These are phyloP conservation scores for Aspergillus sergii DNA, from an alignment of 2,329 filamentous ascomycete genomes.

Conservation along the genomic window DNA sequence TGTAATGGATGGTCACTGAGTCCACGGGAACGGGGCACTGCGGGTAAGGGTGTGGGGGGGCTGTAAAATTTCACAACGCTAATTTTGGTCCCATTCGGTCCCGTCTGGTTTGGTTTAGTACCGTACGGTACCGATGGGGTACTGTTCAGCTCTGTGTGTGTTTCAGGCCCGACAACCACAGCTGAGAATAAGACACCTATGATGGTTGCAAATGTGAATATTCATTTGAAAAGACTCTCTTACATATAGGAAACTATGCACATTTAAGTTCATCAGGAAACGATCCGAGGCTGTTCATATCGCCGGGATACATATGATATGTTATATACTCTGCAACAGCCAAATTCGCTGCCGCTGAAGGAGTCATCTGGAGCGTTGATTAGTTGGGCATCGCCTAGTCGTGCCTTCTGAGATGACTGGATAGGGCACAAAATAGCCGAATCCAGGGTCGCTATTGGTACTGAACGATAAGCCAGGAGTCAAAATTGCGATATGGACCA, in stretches of 20 bases:
- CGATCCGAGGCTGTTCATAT: not conserved
- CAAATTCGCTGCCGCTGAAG: not conserved
- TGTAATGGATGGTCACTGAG: constrained; percentile 2
- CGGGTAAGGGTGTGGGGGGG: not conserved
- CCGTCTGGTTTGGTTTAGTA: constrained; percentile 1
- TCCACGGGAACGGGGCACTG: not conserved
- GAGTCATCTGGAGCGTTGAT: not conserved
- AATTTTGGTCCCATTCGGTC: not conserved
- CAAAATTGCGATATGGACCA: not conserved
- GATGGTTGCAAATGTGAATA: not conserved
- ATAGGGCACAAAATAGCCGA: not conserved
- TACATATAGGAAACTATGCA: not conserved
- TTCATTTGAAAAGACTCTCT: not conserved
- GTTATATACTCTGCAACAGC: not conserved
- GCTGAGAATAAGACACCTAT: not conserved
- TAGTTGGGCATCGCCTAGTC: constrained; percentile 3
- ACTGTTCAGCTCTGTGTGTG: not conserved
- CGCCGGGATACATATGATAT: not conserved
- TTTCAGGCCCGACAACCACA: not conserved
- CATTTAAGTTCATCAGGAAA: not conserved
- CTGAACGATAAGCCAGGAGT: not conserved
- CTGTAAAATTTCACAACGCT: not conserved
- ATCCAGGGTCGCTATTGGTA: not conserved
- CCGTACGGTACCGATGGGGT: not conserved
- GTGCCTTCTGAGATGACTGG: not conserved